Base-by-base conservation (phyloP, 2,329 filamentous ascomycete species). In the Scedosporium minutisporum region DNA sequence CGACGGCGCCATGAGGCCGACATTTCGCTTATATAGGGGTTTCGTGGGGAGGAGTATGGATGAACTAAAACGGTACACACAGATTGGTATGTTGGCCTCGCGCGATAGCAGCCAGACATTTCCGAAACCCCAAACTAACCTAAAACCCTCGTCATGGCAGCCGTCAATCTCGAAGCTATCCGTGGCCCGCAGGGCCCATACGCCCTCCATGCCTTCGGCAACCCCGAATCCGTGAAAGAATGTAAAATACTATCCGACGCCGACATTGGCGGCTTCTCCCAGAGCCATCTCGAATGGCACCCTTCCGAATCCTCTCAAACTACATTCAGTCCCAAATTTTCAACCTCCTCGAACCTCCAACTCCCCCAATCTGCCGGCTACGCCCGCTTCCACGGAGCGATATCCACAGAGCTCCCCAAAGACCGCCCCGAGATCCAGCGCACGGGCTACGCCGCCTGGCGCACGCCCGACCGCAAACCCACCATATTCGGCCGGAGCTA, bases 401-500 rank as follows among this genome's bases (percentile, higher is more conserved):
- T 99, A 71, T 96, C 91, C 2, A 96, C 88, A 12, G 85, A 90
- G 63, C 83, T 99, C 1, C 95, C 95, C 0, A 76, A 79, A 10
- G 83, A 93, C 74, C 81, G 82, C 48, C 89, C 88, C n/a, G 82
- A 89, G 44, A 80, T 96, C 53, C 82, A 92, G 69, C 82, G 91
- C 55, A 88, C 86, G 64, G 95, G 95, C 55, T 99, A 93, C 73
- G 93, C 95, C 1, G 95, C 89, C 2, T 99, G 91, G 80, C 83
- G 93, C 63, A 97, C 96, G 21, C 80, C 84, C 58, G 91, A 96
- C 70, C 84, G 87, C 58, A 82, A 82, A 3, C 77, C 85, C 7
- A 96, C 91, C 21, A 74, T 96, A n/a, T 96, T 97, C 70, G 95
- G 95, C 48, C 88, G 87, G 63, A 80, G 89, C 41, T 78, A 91